A percentile compares a stretch with the other conserved stretches of the same genome.
These are phyloP conservation scores for Naganishia sp. DNA, from an alignment of 1,284 basidiomycete species.

Conservation along the genomic window DNA sequence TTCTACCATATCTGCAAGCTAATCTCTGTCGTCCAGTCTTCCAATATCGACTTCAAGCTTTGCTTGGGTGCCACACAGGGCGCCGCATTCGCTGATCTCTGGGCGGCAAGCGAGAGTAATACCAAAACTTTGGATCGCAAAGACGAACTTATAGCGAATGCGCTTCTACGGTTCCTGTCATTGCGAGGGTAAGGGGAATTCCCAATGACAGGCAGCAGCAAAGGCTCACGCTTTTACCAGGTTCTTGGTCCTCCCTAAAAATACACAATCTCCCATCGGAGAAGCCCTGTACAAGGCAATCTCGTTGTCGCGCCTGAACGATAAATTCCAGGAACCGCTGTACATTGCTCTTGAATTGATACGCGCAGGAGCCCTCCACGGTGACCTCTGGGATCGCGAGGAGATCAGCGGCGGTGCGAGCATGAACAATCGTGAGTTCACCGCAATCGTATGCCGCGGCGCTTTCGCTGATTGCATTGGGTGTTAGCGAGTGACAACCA, in stretches of 20 bases:
- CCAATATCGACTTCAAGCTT: conserved; percentile 95
- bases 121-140: conserved; percentile 81
- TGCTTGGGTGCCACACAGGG: conserved; percentile 86
- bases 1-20: conserved; percentile 17
- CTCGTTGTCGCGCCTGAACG: conserved; percentile 76
- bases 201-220: background rate
- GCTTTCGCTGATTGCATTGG: conserved; percentile 10
- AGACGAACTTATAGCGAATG: conserved; percentile 97
- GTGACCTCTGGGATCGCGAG: conserved; percentile 78
- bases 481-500: conserved; percentile 80
- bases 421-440: conserved; percentile 74
- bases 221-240: conserved; percentile 8
- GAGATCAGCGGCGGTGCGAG: conserved; percentile 91
- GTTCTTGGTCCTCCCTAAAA: conserved; percentile 67
- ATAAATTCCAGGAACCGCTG: conserved; percentile 97
- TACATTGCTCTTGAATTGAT: conserved; percentile 91
- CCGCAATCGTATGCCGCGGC: too few relatives aligned
- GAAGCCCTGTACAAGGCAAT: conserved; percentile 85
- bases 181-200: conserved; percentile 71
- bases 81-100: conserved; percentile 74
- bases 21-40: conserved; percentile 61
- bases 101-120: conserved; percentile 58
- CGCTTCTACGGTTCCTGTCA: conserved; percentile 97
- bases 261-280: conserved; percentile 79
- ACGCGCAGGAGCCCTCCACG: conserved; percentile 91